Evolutionary conservation across 352 stramenopile genomes (phyloP).

Genomic region (Nothophytophthora sp.): DNA sequence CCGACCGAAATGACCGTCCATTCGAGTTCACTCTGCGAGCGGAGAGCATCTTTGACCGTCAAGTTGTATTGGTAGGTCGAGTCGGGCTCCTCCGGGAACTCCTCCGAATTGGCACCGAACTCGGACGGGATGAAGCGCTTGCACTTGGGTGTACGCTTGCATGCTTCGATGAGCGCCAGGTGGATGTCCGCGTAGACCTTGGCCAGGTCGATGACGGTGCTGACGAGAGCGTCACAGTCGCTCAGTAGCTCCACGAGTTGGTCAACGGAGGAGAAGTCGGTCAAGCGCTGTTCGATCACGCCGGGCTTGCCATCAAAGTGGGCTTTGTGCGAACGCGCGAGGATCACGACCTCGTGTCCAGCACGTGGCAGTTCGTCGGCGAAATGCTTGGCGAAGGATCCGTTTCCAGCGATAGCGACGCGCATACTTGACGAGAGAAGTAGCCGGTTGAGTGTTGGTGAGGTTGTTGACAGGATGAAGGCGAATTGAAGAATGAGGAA

Average conservation of each 20-base stretch:
- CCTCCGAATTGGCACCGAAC: conserved; percentile 34
- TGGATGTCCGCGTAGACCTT: conserved; percentile 15
- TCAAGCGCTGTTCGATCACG: conserved; percentile 29
- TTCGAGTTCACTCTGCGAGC: conserved; percentile 29
- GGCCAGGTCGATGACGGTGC: conserved; percentile 20
- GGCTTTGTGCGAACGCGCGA: conserved; percentile 38
- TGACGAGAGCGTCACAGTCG: conserved; percentile 36
- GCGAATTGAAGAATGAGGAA: too few relatives aligned
- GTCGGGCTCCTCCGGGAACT: conserved; percentile 12
- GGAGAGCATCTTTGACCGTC: conserved; percentile 19
- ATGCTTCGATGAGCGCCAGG: conserved; percentile 29
- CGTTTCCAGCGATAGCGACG: conserved; percentile 35
- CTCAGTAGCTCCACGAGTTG: conserved; percentile 18
- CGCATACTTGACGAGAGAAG: conserved; percentile 38
- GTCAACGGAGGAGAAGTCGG: conserved; percentile 29
- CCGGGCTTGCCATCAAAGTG: conserved; percentile 34
- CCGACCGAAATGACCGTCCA: conserved; percentile 34
- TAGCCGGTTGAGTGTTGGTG: too few relatives aligned
- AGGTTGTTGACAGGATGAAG: too few relatives aligned
- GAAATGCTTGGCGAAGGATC: conserved; percentile 37
- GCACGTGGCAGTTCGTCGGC: conserved; percentile 19
- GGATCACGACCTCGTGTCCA: conserved; percentile 33
- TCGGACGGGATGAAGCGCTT: conserved; percentile 50
- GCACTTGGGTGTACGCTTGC: conserved; percentile 35
- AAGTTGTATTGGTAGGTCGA: conserved; percentile 11